phyloP scores from a whole-genome alignment of 2,329 filamentous ascomycete species.

The Xylaria sp. region DNA sequence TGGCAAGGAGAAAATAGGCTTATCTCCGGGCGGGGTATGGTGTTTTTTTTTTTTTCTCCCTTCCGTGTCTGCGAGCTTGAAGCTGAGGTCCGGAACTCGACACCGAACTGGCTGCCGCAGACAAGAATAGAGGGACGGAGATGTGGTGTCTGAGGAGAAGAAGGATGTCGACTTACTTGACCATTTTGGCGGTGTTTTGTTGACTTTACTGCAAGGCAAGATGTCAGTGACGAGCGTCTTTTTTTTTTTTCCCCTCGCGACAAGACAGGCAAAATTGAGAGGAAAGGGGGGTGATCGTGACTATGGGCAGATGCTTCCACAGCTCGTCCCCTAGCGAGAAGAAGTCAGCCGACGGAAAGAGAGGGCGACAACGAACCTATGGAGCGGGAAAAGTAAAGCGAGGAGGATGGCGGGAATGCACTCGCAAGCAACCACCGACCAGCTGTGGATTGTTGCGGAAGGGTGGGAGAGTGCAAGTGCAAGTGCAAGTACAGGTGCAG shows the following conservation, averaged over 20 bases:
- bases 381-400: conserved; percentile 27
- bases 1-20: conserved; percentile 37
- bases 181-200: conserved; percentile 92
- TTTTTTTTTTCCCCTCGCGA: not conserved
- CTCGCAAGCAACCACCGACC: conserved; percentile 42
- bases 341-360: not conserved
- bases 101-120: not conserved
- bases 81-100: not conserved
- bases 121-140: not conserved
- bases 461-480: conserved; percentile 27
- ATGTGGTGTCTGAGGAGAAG: not conserved
- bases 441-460: conserved; percentile 38
- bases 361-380: conserved; percentile 28
- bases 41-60: conserved; percentile 21
- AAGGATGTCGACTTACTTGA: conserved; percentile 75
- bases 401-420: conserved; percentile 25
- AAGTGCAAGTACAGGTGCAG: conserved; percentile 14
- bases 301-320: conserved; percentile 1
- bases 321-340: not conserved
- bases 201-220: conserved; percentile 45
- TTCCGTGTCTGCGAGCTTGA: not conserved
- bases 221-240: conserved; percentile 18
- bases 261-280: not conserved
- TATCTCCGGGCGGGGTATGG: conserved; percentile 49
- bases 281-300: conserved; percentile 23